phyloP scores from a whole-genome alignment of 352 stramenopile genomes.

The Phytophthora colocasiae region DNA sequence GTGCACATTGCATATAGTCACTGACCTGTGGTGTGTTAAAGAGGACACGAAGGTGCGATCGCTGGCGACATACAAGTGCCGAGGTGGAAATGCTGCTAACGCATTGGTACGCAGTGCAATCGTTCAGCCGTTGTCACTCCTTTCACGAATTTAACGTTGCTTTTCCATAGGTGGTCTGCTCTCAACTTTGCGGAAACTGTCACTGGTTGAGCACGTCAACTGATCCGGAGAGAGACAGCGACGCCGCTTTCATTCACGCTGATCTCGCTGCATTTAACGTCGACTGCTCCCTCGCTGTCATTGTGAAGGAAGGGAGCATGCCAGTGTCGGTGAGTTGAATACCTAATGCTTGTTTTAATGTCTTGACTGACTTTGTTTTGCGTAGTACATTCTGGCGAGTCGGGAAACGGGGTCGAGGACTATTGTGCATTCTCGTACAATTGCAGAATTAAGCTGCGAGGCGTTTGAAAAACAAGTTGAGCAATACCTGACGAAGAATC shows the following conservation, averaged over 20 bases:
- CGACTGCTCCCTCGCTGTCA: constrained; percentile 49
- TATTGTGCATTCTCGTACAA: constrained; percentile 71
- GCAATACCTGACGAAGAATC: constrained; percentile 21
- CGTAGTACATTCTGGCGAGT: constrained; percentile 77
- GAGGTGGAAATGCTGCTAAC: constrained; percentile 75
- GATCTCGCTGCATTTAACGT: constrained; percentile 57
- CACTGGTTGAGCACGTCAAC: constrained; percentile 73
- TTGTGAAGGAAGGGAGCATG: constrained; percentile 59
- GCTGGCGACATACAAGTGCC: constrained; percentile 57
- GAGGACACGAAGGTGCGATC: constrained; percentile 59
- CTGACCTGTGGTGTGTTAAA: constrained; percentile 4
- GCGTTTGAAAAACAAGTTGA: constrained; percentile 47
- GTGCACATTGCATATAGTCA: not conserved
- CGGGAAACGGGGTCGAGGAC: constrained; percentile 66
- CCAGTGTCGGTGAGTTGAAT: constrained; percentile 57
- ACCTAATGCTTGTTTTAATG: not conserved
- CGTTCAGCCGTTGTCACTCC: too few species aligned
- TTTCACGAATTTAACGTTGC: too few species aligned
- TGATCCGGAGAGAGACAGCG: constrained; percentile 52
- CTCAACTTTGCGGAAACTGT: constrained; percentile 60
- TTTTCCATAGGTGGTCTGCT: constrained; percentile 49
- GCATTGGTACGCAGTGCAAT: constrained; percentile 44
- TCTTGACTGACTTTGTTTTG: constrained; percentile 1
- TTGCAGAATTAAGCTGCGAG: constrained; percentile 58
- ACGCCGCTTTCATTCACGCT: constrained; percentile 59